phyloP scores from a whole-genome alignment of 305 asterid species.

The Fraxinus greggii region DNA sequence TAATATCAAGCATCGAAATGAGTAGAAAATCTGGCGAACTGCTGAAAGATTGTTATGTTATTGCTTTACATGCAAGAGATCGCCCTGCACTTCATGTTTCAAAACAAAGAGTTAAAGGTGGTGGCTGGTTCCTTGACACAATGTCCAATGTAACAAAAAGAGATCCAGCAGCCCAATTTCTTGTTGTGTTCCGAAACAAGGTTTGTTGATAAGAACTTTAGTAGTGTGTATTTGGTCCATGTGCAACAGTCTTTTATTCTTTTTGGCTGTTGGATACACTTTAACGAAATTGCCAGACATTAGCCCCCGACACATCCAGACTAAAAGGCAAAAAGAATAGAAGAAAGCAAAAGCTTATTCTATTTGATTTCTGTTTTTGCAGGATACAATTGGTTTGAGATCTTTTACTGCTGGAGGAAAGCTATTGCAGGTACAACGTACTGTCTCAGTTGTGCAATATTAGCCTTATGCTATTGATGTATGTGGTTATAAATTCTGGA shows the following conservation, averaged over 20 bases:
- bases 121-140: conserved; percentile 96
- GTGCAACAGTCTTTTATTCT: not conserved
- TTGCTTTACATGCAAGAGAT: conserved; percentile 78
- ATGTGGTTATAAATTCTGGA: conserved; percentile 4
- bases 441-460: not conserved
- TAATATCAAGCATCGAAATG: conserved; percentile 50
- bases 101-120: conserved; percentile 87
- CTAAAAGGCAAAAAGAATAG: conserved; percentile 13
- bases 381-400: conserved; percentile 95
- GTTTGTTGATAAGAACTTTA: conserved; percentile 38
- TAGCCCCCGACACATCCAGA: not conserved
- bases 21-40: conserved; percentile 57
- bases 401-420: conserved; percentile 99
- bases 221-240: not conserved
- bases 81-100: conserved; percentile 76
- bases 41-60: conserved; percentile 82
- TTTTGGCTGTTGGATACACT: conserved; percentile 6
- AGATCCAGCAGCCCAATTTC: conserved; percentile 98
- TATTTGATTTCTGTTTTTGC: conserved; percentile 31
- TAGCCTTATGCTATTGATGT: not conserved
- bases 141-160: conserved; percentile 77
- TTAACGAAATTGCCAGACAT: conserved; percentile 10
- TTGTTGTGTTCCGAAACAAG: conserved; percentile 84
- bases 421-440: conserved; percentile 68
- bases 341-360: conserved; percentile 18